Evolutionary conservation across 495 filamentous ascomycete genomes (phyloP).

Genomic region (Daldinia concentrica): DNA sequence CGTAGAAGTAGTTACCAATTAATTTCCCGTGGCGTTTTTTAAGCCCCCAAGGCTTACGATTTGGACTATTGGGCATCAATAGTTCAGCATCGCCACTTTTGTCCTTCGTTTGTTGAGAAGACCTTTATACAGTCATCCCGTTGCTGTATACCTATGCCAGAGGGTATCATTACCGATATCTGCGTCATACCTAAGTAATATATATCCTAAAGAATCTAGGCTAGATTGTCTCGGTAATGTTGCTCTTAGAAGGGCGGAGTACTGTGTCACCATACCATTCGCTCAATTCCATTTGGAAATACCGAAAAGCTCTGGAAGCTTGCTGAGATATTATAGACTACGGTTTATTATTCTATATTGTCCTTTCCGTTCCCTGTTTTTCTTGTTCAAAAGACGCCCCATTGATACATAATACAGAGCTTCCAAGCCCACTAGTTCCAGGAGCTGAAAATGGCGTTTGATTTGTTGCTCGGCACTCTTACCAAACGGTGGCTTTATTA

Average conservation of each 20-base stretch:
- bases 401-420: background rate
- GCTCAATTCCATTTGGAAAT: background rate
- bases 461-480: background rate
- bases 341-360: background rate
- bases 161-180: background rate
- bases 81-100: background rate
- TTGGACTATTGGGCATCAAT: constrained; percentile 9
- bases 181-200: background rate
- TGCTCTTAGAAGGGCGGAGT: constrained; percentile 2
- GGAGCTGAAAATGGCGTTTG: background rate
- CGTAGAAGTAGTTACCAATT: background rate
- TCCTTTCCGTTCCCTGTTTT: background rate
- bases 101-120: background rate
- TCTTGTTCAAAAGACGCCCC: background rate
- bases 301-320: background rate
- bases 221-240: constrained; percentile 2
- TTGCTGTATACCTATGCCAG: background rate
- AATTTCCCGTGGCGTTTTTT: background rate
- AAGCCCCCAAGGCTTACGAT: constrained; percentile 1
- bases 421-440: background rate
- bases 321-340: background rate
- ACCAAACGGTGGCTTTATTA: background rate
- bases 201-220: background rate
- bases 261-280: background rate
- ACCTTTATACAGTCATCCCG: background rate